Evolutionary conservation across 441 rosid genomes (phyloP), one percentile per base, ranked within the genome.

Genomic region (Lepidium campestre): DNA sequence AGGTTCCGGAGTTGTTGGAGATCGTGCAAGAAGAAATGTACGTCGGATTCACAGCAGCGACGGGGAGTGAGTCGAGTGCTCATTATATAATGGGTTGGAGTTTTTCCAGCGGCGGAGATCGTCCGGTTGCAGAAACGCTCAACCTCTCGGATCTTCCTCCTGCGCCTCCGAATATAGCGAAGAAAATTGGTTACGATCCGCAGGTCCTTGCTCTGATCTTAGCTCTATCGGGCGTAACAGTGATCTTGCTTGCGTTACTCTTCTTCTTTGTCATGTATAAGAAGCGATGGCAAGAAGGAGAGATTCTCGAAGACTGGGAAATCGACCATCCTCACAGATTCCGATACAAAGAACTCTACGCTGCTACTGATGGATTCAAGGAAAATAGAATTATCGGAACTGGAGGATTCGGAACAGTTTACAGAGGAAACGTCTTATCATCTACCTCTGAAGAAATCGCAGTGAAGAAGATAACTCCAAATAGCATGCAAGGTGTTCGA

Each of bases 381-480:
- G 85, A 81, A 35, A 80, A 77, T 25, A 79, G 89, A 55, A 71
- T 82, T 2, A 56, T 92, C n/a, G 96, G 96, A 32, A 68, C 23
- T 5, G 96, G 98, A 3, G 98, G 95, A 40, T 89, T 87, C 13
- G 96, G 95, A 2, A 57, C 69, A 0, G 98, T 92, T 34, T 92
- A 73, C 72, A 83, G 58, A 57, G 98, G 90, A 34, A 77, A 73
- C 6, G 14, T 88, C 50, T 79, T 68, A 1, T 75, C 81, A 14
- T 67, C 80, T 19, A 37, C 47, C 1, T 82, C 80, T 44, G 55
- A 49, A 14, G 35, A 15, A 35, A 82, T 86, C 42, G 98, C 96
- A 0, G 86, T 91, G 7, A 87, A 91, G 74, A 89, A 80, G 78
- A 83, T 91, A 9, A 75, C 78, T n/a, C 77, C 70, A 3, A 82